Conservation (phyloP, 164 flowering plant genomes). For the Buxus sempervirens region DNA sequence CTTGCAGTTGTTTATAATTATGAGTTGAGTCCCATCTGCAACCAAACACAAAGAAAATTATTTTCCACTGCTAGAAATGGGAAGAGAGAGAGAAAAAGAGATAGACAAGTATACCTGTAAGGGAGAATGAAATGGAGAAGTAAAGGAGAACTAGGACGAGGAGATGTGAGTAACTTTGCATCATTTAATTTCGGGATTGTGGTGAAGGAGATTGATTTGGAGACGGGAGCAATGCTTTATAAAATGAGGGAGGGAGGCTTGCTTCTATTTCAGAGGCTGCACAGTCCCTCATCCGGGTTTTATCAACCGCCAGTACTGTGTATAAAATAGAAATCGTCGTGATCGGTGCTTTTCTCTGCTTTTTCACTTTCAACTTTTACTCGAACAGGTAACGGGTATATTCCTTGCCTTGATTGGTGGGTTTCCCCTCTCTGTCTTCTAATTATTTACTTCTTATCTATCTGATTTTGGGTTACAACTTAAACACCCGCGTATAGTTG, state of each 20-base stretch:
- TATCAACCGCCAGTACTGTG: too few relatives aligned
- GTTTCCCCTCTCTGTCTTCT: constrained; percentile 18
- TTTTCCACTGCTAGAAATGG: constrained; percentile 54
- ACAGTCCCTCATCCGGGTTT: too few relatives aligned
- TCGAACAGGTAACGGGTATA: constrained; percentile 23
- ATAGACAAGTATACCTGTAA: constrained; percentile 24
- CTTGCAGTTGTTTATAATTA: constrained; percentile 64
- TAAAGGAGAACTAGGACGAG: constrained; percentile 20
- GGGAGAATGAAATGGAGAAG: constrained; percentile 19
- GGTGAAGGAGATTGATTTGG: background rate
- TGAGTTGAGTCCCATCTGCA: constrained; percentile 64
- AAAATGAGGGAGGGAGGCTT: background rate
- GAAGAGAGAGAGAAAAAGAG: constrained; percentile 1
- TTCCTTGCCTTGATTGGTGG: constrained; percentile 41
- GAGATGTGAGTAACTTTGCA: constrained; percentile 18
- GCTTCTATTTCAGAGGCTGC: too few relatives aligned
- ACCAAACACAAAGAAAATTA: constrained; percentile 9
- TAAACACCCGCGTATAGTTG: background rate
- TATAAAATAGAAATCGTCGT: too few relatives aligned
- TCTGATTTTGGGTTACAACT: background rate
- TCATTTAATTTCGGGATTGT: constrained; percentile 11
- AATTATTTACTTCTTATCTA: too few relatives aligned
- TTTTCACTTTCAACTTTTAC: constrained; percentile 18
- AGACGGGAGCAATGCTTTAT: background rate
- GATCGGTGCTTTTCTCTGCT: constrained; percentile 5